Percentiles rank a stretch among this genome's conserved stretches.
Conservation (phyloP, 176 grass and related monocot species). For the Urochloa ruziziensis region DNA sequence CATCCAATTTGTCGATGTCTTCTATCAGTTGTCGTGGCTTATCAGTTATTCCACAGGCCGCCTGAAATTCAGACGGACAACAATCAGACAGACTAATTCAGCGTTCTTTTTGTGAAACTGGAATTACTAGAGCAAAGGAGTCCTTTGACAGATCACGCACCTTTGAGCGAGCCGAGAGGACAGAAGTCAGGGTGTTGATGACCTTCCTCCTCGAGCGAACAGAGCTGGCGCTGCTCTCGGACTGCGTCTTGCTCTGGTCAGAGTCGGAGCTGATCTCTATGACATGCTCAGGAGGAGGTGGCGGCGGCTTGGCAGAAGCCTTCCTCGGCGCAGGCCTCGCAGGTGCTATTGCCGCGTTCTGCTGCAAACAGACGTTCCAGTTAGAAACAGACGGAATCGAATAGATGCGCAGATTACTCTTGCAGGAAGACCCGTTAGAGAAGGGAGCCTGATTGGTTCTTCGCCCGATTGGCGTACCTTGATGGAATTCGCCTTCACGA, state of each 20-base stretch:
- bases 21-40: conserved; percentile 43
- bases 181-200: conserved; percentile 66
- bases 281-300: conserved; percentile 35
- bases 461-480: no score
- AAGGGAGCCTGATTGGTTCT: not conserved
- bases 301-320: conserved; percentile 40
- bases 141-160: conserved; percentile 13
- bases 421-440: not conserved
- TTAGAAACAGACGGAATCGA: not conserved
- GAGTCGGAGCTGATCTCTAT: conserved; percentile 59
- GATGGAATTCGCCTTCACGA: conserved; percentile 46
- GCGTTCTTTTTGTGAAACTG: not conserved
- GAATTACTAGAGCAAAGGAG: not conserved
- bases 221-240: conserved; percentile 27
- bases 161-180: conserved; percentile 92
- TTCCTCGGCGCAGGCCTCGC: conserved; percentile 42
- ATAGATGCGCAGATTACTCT: not conserved
- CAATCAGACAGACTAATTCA: not conserved
- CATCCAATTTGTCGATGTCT: conserved; percentile 75
- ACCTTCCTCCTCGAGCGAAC: conserved; percentile 65
- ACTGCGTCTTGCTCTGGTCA: conserved; percentile 26
- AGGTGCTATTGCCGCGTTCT: conserved; percentile 21
- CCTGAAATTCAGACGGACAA: conserved; percentile 40
- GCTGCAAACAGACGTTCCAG: not conserved
- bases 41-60: conserved; percentile 48